Conservation (phyloP, 1,139 yeast species). For the Geotrichum fermentans region DNA sequence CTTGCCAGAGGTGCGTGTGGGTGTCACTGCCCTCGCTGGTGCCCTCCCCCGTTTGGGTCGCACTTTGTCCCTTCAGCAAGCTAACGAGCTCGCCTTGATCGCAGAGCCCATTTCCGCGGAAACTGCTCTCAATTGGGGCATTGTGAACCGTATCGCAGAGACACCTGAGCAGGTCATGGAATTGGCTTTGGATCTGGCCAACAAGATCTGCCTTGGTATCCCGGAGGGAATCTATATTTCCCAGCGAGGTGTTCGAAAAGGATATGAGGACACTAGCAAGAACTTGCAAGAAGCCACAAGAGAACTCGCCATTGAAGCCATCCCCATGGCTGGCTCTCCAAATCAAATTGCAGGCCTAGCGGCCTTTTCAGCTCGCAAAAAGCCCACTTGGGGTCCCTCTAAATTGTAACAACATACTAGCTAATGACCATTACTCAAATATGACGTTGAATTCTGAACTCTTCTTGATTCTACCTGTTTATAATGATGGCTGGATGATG, state of each 20-base stretch:
- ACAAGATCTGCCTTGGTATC: constrained; percentile 28
- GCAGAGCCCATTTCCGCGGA: constrained; percentile 34
- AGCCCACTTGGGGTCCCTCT: neutral
- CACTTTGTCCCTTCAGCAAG: constrained; percentile 30
- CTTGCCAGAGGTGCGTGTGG: constrained; percentile 35
- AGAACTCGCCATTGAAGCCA: neutral
- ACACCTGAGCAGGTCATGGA: constrained; percentile 28
- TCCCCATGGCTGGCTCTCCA: constrained; percentile 7
- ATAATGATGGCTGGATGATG: no score
- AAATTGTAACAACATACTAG: neutral
- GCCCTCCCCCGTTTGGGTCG: constrained; percentile 35
- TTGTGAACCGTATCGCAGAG: constrained; percentile 31
- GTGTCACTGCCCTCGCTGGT: constrained; percentile 35
- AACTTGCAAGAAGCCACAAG: constrained; percentile 13
- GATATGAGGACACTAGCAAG: constrained; percentile 28
- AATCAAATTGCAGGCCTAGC: constrained; percentile 13
- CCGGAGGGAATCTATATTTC: constrained; percentile 34
- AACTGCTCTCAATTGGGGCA: constrained; percentile 32
- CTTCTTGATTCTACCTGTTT: no score
- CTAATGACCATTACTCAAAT: no score
- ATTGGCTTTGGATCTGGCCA: constrained; percentile 31
- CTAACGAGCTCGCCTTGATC: constrained; percentile 33
- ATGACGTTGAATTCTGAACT: no score
- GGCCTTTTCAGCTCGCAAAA: neutral
- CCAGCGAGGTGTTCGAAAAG: constrained; percentile 30